Evolutionary conservation across 1,284 basidiomycete genomes (phyloP).

Genomic region (Cutaneotrichosporon mucoides): DNA sequence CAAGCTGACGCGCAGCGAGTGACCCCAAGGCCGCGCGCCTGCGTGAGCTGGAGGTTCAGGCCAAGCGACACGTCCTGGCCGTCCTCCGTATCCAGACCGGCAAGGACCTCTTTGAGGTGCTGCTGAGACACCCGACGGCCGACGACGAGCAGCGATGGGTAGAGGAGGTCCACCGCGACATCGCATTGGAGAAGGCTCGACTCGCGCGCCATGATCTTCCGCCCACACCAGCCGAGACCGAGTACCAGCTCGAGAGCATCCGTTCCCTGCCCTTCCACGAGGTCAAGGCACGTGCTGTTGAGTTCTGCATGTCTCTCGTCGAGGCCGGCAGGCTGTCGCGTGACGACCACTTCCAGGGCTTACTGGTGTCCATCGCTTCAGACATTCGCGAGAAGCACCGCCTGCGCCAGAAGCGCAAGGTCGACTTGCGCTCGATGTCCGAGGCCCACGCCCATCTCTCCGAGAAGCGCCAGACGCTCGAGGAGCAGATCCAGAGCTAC

Average conservation of each 20-base stretch:
- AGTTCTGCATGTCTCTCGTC: slow-evolving; percentile 84
- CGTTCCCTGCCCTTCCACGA: slow-evolving; percentile 79
- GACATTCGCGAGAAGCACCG: slow-evolving; percentile 96
- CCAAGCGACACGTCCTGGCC: slow-evolving; percentile 89
- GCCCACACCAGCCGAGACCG: slow-evolving; percentile 61
- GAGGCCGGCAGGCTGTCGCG: slow-evolving; percentile 75
- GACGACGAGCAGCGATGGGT: slow-evolving; percentile 84
- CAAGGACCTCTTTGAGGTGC: slow-evolving; percentile 78
- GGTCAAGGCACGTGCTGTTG: slow-evolving; percentile 88
- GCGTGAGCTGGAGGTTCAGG: slow-evolving; percentile 63
- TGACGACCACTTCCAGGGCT: slow-evolving; percentile 83
- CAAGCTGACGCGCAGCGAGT: slow-evolving; percentile 2
- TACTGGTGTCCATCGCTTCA: slow-evolving; percentile 92
- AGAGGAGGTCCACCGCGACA: slow-evolving; percentile 74
- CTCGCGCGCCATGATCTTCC: slow-evolving; percentile 62
- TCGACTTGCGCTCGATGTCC: slow-evolving; percentile 85
- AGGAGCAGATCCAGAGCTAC: slow-evolving; percentile 89
- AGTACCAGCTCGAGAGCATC: slow-evolving; percentile 71
- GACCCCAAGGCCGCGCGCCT: slow-evolving; percentile 16
- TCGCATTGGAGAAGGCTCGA: slow-evolving; percentile 67
- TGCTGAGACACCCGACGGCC: slow-evolving; percentile 80
- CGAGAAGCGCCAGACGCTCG: slow-evolving; percentile 81
- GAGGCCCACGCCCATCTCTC: slow-evolving; percentile 75
- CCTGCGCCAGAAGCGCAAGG: slow-evolving; percentile 78
- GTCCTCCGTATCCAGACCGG: slow-evolving; percentile 93